Evolutionary conservation across 495 filamentous ascomycete genomes (phyloP), one percentile per base, ranked within the genome.

Genomic region (Acidomyces sp.): DNA sequence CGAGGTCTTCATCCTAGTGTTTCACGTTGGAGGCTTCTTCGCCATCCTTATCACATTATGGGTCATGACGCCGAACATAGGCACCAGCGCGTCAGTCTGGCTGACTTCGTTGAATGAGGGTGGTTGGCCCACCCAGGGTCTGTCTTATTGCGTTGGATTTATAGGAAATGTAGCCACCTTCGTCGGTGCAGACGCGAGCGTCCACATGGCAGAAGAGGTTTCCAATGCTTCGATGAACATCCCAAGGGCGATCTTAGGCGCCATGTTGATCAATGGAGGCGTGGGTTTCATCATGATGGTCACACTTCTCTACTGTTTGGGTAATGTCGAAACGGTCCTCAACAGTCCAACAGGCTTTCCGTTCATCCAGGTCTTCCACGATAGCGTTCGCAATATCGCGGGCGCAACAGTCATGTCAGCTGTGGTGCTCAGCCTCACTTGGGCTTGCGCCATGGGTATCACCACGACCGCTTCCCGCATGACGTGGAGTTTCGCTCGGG

Each of bases 321-420:
- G 51, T 22, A 61, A 76, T 43, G 48, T 74, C 3, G 43, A 58
- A 21, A 47, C 46, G 0, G 53, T 78, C 0, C 42, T 68, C 24
- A 58, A 58, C 29, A 66, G 70, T 2, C 45, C 61, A 11, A 76
- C 74, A 10, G 60, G 63, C 0, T 46, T 75, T 2, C 74, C 75
- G 0, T 64, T 75, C 29, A 51, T 76, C 23, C 63, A 70, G 24
- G 60, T 78, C 3, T 75, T 71, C 53, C 54, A 65, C 37, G 65
- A 75, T 39, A 74, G 69, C 2, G 48, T 70, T 1, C 44, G 56
- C 0, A 70, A 58, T 34, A 63, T 59, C 23, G 63, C 62, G 4
- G 74, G 67, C 3, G 69, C 75, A 0, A 69, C 71, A 32, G 66
- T 69, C 9, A 47, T 77, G 22, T 64, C 58, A 32, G 49, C 51